A percentile compares a stretch with the other conserved stretches of the same genome.
These are phyloP conservation scores for Blastomyces percursus DNA, from an alignment of 2,329 filamentous ascomycete genomes.

Conservation along the genomic window DNA sequence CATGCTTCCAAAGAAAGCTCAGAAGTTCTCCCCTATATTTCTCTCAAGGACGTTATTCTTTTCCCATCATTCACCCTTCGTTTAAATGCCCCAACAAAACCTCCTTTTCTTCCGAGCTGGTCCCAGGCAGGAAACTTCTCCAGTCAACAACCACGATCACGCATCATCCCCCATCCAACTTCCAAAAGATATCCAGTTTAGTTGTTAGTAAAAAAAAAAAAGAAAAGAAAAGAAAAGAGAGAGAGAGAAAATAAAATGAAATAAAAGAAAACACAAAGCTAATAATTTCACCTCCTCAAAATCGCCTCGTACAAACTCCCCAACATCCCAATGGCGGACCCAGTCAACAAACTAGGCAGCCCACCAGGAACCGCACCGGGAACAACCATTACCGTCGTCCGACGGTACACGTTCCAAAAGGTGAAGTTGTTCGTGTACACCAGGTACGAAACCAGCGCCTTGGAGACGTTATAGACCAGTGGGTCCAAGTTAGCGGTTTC, in stretches of 20 bases:
- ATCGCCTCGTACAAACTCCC: conserved; percentile 39
- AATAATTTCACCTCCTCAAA: conserved; percentile 24
- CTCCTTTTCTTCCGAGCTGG: neutral
- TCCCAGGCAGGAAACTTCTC: neutral
- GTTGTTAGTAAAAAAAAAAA: neutral
- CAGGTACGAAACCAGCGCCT: conserved; percentile 69
- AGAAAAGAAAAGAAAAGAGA: neutral
- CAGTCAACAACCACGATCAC: neutral
- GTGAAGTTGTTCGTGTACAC: conserved; percentile 53
- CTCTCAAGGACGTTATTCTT: neutral
- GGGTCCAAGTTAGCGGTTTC: conserved; percentile 53
- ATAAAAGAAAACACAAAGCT: neutral
- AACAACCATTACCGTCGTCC: conserved; percentile 28
- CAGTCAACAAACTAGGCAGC: conserved; percentile 31
- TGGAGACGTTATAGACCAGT: conserved; percentile 78
- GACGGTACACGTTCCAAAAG: conserved; percentile 29
- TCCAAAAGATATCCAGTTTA: neutral
- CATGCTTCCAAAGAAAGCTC: neutral
- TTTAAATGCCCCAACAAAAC: too few relatives aligned
- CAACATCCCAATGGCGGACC: conserved; percentile 32
- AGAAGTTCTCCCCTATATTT: neutral
- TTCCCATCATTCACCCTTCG: neutral
- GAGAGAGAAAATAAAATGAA: neutral
- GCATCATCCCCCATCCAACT: neutral
- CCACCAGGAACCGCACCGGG: conserved; percentile 31